phyloP scores from a whole-genome alignment of 176 grass and related monocot species.

The Saccharum officinarum region DNA sequence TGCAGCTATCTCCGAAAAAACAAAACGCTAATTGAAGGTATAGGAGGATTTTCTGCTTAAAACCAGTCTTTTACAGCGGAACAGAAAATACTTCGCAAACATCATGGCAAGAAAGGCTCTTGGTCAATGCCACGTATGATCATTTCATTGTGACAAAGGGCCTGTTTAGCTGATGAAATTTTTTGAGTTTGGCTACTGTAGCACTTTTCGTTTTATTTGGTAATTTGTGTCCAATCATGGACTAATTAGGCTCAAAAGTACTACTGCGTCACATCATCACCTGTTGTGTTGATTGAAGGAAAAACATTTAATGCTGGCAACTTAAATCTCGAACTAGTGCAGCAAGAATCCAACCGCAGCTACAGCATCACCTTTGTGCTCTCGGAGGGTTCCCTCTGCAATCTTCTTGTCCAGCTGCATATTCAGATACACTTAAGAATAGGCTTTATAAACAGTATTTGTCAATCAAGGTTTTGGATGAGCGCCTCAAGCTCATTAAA shows the following conservation, averaged over 20 bases:
- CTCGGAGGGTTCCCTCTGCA: constrained; percentile 85
- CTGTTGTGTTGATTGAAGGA: neutral
- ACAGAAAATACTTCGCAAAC: neutral
- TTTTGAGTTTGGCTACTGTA: no score
- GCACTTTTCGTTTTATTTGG: no score
- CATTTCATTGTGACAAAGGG: neutral
- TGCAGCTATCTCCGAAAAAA: neutral
- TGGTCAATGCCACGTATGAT: neutral
- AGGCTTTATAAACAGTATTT: neutral
- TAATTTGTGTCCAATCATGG: no score
- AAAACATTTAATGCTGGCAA: neutral
- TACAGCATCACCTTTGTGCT: constrained; percentile 91
- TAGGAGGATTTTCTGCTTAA: neutral
- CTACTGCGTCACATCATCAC: neutral
- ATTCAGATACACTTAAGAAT: constrained; percentile 19
- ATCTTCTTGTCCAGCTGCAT: constrained; percentile 93
- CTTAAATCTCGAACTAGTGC: constrained; percentile 24
- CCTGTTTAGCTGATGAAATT: no score
- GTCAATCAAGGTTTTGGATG: neutral
- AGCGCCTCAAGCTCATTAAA: constrained; percentile 85
- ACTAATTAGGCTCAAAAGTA: neutral
- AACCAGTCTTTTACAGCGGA: neutral
- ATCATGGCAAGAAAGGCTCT: neutral
- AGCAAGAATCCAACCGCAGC: constrained; percentile 76
- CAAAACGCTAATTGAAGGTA: neutral